Base-by-base conservation (phyloP, 2,329 filamentous ascomycete species). In the Calonectria pauciramosa region DNA sequence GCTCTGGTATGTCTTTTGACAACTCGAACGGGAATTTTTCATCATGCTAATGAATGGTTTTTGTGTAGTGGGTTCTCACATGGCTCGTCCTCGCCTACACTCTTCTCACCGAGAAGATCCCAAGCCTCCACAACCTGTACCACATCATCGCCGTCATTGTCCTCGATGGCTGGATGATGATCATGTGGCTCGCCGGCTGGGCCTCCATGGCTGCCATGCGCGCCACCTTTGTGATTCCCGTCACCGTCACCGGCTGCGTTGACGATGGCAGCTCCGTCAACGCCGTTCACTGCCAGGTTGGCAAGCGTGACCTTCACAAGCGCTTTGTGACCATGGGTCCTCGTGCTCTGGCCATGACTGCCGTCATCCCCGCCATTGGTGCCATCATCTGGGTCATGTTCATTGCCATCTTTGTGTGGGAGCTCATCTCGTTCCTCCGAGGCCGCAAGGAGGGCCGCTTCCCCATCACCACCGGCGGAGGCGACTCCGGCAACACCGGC, bases 141-240 rank as follows among this genome's bases (percentile, higher is more conserved):
- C 86, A 89, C 75, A 83, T 88, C 71, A 83, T 86, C 76, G 88
- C 87, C 51, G 82, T 88, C 13, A 80, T 89, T 10, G 81, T 81
- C 18, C 82, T 89, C 28, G 88, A 89, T 59, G 83, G 79, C 5
- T 80, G 89, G 54, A 82, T 89, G 80, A 78, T 86, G 60, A 77
- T 90, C 71, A 83, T 90, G 68, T 90, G 88, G 88, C 85, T 90
- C 23, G 84, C 86, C 0, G 84, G 85, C n/a, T 86, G 83, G 73
- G 84, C 84, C 20, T 84, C 86, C 32, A 83, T 83, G 18, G 88
- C 88, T 11, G 83, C 85, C 26, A 82, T 78, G 67, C 85, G 88
- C 36, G 82, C 83, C 41, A 74, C 74, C 23, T 89, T 86, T 78
- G 80, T 75, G 5, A 83, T 84, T 65, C 75, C 76, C 11, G 79